Evolutionary conservation across 1,139 yeast species (phyloP).

Genomic region (Hemisphaericaspora xylofermentans): DNA sequence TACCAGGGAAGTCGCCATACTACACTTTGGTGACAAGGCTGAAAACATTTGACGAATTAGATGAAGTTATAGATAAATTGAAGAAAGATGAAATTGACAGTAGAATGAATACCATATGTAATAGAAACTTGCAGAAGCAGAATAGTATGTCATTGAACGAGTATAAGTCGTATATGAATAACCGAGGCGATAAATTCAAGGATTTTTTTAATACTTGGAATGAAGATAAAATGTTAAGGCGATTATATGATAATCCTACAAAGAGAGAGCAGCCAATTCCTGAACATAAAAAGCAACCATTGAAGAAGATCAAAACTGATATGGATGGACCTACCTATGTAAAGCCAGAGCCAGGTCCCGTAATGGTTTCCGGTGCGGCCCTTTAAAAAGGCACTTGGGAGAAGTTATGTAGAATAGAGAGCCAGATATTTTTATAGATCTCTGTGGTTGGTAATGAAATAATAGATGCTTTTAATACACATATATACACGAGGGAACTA

Average conservation of each 20-base stretch:
- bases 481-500: constrained; percentile 3
- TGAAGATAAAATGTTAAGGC: constrained; percentile 12
- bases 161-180: constrained; percentile 15
- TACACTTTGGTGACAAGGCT: constrained; percentile 59
- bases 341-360: not conserved
- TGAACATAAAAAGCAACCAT: constrained; percentile 3
- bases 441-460: not conserved
- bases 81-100: constrained; percentile 28
- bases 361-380: not conserved
- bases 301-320: constrained; percentile 1
- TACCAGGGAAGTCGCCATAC: constrained; percentile 72
- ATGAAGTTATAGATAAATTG: constrained; percentile 26
- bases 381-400: not conserved
- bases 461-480: constrained; percentile 1
- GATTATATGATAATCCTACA: constrained; percentile 11
- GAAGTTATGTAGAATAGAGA: constrained; percentile 2
- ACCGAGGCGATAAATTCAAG: constrained; percentile 6
- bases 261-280: constrained; percentile 6
- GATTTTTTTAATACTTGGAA: constrained; percentile 11
- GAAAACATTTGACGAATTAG: constrained; percentile 55
- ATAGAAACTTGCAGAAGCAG: constrained; percentile 36
- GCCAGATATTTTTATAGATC: not conserved
- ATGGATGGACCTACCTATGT: not conserved
- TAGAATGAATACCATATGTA: constrained; percentile 21
- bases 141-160: constrained; percentile 22